Conservation (phyloP, 2,329 filamentous ascomycete genomes). For the Bimuria novae-zelandiae region DNA sequence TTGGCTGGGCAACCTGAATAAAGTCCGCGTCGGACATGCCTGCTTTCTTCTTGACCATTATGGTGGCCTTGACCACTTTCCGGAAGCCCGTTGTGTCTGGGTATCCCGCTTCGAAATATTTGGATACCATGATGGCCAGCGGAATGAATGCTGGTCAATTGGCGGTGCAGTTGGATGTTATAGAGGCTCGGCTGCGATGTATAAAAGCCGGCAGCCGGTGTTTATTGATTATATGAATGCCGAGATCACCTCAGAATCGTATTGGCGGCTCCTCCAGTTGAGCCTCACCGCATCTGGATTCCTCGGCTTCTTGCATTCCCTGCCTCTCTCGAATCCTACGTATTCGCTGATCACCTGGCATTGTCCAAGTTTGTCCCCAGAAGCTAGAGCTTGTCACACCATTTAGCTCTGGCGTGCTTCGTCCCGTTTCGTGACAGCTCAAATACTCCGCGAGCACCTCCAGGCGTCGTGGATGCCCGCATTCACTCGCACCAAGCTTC, state of each 20-base stretch:
- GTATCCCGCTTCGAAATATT: conserved; percentile 53
- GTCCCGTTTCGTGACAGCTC: not conserved
- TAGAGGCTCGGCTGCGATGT: not conserved
- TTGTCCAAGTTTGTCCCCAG: not conserved
- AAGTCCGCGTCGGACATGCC: conserved; percentile 52
- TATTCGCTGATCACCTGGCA: not conserved
- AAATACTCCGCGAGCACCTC: conserved; percentile 20
- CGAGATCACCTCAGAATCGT: conserved; percentile 12
- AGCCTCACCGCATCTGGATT: conserved; percentile 11
- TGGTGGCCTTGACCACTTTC: conserved; percentile 53
- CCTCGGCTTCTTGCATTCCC: not conserved
- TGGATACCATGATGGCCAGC: conserved; percentile 46
- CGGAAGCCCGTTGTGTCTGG: conserved; percentile 51
- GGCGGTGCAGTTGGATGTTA: not conserved
- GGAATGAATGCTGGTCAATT: not conserved
- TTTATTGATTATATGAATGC: not conserved
- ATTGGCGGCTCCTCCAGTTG: conserved; percentile 3
- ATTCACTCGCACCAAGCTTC: conserved; percentile 22
- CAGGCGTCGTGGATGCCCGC: conserved; percentile 38
- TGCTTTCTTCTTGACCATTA: conserved; percentile 53
- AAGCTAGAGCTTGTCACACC: conserved; percentile 11
- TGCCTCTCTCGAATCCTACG: too few species aligned
- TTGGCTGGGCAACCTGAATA: conserved; percentile 25
- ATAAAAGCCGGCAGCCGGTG: not conserved
- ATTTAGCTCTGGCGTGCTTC: conserved; percentile 7